Conservation (phyloP, 1,284 basidiomycete species). For the Lentinus polychrous region DNA sequence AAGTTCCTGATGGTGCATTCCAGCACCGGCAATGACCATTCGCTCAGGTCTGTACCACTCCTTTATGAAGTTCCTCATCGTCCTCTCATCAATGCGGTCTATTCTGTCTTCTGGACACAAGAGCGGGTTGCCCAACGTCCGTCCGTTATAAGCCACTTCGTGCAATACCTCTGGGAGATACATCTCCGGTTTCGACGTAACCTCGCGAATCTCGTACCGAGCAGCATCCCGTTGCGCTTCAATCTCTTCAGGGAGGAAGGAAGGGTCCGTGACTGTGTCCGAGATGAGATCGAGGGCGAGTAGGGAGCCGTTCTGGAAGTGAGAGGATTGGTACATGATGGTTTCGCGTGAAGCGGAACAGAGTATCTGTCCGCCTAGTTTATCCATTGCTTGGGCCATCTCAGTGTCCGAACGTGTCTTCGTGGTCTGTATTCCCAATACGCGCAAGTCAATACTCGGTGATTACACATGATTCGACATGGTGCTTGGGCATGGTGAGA, state of each 20-base stretch:
- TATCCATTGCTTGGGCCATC: constrained; percentile 81
- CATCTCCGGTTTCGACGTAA: constrained; percentile 87
- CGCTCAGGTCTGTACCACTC: constrained; percentile 91
- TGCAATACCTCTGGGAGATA: constrained; percentile 93
- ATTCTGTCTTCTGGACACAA: constrained; percentile 86
- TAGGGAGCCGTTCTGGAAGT: constrained; percentile 82
- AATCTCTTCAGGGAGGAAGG: constrained; percentile 76
- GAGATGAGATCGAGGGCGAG: constrained; percentile 84
- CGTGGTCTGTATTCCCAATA: constrained; percentile 44
- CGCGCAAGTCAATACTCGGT: background rate
- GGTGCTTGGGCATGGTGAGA: background rate
- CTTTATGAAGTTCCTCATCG: constrained; percentile 64
- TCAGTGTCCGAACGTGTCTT: constrained; percentile 55
- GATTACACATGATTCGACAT: constrained; percentile 1
- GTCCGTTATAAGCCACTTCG: constrained; percentile 73
- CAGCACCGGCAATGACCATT: constrained; percentile 92
- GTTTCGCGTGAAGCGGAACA: constrained; percentile 90
- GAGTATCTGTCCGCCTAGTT: constrained; percentile 88
- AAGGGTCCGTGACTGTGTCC: constrained; percentile 83
- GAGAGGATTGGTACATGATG: constrained; percentile 97
- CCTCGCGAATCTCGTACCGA: constrained; percentile 89
- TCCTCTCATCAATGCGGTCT: constrained; percentile 57
- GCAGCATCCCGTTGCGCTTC: constrained; percentile 83
- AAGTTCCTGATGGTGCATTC: constrained; percentile 85
- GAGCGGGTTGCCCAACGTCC: constrained; percentile 84